Base-by-base conservation (phyloP, 176 grass and related monocot species). In the Aegilops speltoides region DNA sequence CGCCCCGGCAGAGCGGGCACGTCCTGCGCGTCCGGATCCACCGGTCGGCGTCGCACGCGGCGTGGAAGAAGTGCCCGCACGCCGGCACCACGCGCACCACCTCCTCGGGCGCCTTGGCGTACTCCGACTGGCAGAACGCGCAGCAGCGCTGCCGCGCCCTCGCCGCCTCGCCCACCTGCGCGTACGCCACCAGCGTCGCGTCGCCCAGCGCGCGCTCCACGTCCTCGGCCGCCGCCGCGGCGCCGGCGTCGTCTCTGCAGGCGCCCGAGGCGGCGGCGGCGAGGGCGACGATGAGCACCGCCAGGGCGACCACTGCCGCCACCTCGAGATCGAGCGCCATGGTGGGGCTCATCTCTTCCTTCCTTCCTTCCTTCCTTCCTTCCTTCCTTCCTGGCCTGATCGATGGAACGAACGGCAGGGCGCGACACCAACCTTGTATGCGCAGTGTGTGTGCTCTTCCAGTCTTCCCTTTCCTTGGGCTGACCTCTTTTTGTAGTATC, bases 21-120 rank as follows among this genome's bases (percentile, higher is more conserved):
- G 67, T 83, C 54, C 69, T 52, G 16, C 36, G 33, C 36, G 41
- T 15, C 15, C 84, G 82, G 73, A 93, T 46, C 88, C 91, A 93
- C 10, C 20, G 3, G 65, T 92, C 90, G 24, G 75, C 38, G 66
- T 36, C 77, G 66, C 87, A 92, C 13, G 5, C 46, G 3, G 24
- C 48, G 60, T 93, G 87, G 79, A 81, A 90, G 78, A 93, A 79
- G 38, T 93, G 84, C 7, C 91, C 61, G 66, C 91, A 93, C 62
- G 62, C 87, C 40, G 67, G 84, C 84, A 93, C 65, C 73, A 81
- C 63, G 36, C 88, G 84, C 78, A 90, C 59, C 17, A 82, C 43
- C 87, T 80, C 68, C 10, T 16, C 46, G 14, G 20, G 24, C 11
- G 69, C 32, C 33, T 14, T 2, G 59, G 61, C 59, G 73, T 80